These are phyloP conservation scores for Cladorrhinum sp. DNA, from an alignment of 2,329 filamentous ascomycete species.

Conservation along the genomic window DNA sequence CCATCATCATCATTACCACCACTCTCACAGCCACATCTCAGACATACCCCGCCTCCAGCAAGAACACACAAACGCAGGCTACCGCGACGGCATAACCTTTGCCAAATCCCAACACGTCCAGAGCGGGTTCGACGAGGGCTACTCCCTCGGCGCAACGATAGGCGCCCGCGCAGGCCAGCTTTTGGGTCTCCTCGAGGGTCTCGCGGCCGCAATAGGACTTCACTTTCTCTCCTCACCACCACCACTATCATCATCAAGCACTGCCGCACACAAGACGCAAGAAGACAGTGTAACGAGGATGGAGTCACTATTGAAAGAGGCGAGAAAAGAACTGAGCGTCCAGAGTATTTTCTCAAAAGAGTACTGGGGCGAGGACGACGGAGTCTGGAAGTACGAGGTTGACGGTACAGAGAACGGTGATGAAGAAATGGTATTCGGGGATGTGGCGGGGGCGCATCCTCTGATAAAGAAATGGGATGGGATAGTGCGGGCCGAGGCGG, in stretches of 20 bases:
- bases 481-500: constrained; percentile 41
- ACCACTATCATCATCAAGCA: no score
- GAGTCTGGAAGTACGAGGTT: constrained; percentile 67
- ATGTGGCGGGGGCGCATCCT: constrained; percentile 67
- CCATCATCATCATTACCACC: constrained; percentile 1
- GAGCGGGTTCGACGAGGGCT: constrained; percentile 87
- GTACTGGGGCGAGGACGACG: constrained; percentile 70
- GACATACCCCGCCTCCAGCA: constrained; percentile 73
- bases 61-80: constrained; percentile 80
- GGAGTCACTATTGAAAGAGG: constrained; percentile 43
- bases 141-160: constrained; percentile 75
- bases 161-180: constrained; percentile 72
- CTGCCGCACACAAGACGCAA: constrained; percentile 27
- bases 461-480: constrained; percentile 60
- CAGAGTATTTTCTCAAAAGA: constrained; percentile 60
- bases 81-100: constrained; percentile 78
- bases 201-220: constrained; percentile 47
- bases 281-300: no score
- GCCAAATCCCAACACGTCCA: constrained; percentile 79
- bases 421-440: constrained; percentile 47
- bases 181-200: constrained; percentile 73
- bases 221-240: constrained; percentile 16
- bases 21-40: constrained; percentile 40
- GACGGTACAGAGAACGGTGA: constrained; percentile 31
- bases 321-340: constrained; percentile 58